These are phyloP conservation scores for Lactarius vividus DNA, from an alignment of 768 basidiomycete species.

Conservation along the genomic window DNA sequence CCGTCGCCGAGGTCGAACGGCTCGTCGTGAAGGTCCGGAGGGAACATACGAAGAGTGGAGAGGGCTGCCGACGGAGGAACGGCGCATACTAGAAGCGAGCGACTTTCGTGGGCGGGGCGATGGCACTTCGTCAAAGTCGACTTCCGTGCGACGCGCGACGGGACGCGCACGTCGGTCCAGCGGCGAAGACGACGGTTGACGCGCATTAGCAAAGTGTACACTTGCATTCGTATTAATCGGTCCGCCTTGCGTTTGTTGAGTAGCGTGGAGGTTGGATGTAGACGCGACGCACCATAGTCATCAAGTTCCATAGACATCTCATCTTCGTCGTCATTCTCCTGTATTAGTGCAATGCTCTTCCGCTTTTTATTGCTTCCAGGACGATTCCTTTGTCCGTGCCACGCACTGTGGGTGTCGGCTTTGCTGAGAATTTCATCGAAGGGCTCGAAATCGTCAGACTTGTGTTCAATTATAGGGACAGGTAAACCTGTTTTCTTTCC, in stretches of 20 bases:
- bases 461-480: slow-evolving; percentile 63
- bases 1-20: slow-evolving; percentile 27
- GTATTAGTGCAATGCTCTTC: slow-evolving; percentile 36
- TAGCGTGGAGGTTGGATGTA: not conserved
- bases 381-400: slow-evolving; percentile 43
- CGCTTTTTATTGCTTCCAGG: slow-evolving; percentile 39
- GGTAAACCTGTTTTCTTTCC: slow-evolving; percentile 80
- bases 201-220: slow-evolving; percentile 34
- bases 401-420: slow-evolving; percentile 64
- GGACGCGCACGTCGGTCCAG: slow-evolving; percentile 34
- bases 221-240: slow-evolving; percentile 31
- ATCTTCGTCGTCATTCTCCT: slow-evolving; percentile 44
- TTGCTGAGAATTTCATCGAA: slow-evolving; percentile 74
- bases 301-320: slow-evolving; percentile 79
- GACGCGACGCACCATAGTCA: slow-evolving; percentile 51
- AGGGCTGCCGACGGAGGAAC: slow-evolving; percentile 26
- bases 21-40: slow-evolving; percentile 26
- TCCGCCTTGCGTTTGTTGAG: slow-evolving; percentile 3
- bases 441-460: slow-evolving; percentile 80
- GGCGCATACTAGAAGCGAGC: slow-evolving; percentile 24
- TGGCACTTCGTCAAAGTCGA: slow-evolving; percentile 39
- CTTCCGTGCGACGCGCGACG: slow-evolving; percentile 33
- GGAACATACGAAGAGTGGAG: slow-evolving; percentile 23
- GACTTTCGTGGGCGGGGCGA: slow-evolving; percentile 34
- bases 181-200: slow-evolving; percentile 30